A percentile compares a stretch with the other conserved stretches of the same genome.
phyloP scores from a whole-genome alignment of 108 stramenopile species.

The Aurantiochytrium sp. region DNA sequence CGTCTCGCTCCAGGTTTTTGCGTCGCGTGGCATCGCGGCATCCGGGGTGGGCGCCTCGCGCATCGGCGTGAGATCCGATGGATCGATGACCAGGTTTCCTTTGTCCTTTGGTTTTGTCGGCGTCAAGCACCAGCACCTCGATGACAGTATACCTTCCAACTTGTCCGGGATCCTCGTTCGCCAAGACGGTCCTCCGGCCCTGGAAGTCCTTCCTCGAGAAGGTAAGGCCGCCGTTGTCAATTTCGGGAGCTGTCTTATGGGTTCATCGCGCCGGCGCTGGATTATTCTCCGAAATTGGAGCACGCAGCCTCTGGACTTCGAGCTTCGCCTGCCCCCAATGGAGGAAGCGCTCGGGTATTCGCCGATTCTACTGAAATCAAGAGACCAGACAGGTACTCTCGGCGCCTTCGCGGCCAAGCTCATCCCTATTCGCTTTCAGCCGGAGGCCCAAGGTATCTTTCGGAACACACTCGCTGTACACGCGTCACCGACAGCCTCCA shows the following conservation, averaged over 20 bases:
- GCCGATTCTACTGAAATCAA: not conserved
- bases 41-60: too few species aligned
- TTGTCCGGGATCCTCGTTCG: not conserved
- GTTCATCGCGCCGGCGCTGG: not conserved
- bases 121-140: not conserved
- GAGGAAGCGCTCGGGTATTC: not conserved
- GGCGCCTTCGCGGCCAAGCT: too few species aligned
- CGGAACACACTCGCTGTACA: too few species aligned
- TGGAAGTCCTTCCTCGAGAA: not conserved
- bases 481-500: too few species aligned
- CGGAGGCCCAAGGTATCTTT: too few species aligned
- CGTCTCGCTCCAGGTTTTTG: too few species aligned
- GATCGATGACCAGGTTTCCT: too few species aligned
- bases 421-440: too few species aligned
- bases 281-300: not conserved
- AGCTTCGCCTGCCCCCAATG: not conserved
- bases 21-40: too few species aligned
- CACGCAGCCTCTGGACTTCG: not conserved
- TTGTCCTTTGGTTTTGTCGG: not conserved
- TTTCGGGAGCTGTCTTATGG: not conserved
- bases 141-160: not conserved
- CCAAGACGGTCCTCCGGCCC: not conserved
- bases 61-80: too few species aligned
- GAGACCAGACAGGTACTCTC: too few species aligned
- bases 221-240: not conserved